Conservation (phyloP, 768 basidiomycete genomes). For the Kwoniella dendrophila region DNA sequence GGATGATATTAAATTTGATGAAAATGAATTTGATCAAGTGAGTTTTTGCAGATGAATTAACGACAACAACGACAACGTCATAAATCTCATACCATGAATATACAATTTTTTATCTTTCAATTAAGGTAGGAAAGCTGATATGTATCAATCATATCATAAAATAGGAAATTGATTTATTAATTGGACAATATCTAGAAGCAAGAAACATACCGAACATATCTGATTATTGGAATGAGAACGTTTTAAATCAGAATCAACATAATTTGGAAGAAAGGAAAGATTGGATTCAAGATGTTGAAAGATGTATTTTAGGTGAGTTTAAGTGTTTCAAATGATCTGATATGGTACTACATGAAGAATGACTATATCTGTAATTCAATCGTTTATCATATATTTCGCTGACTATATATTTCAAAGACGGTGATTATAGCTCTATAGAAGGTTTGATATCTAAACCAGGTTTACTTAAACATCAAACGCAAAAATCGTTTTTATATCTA, state of each 20-base stretch:
- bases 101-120: no score
- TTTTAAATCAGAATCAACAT: slow-evolving; percentile 22
- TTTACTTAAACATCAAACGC: slow-evolving; percentile 40
- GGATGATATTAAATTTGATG: slow-evolving; percentile 15
- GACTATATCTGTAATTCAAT: no score
- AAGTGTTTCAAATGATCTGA: no score
- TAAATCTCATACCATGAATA: no score
- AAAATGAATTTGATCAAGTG: slow-evolving; percentile 7
- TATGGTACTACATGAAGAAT: no score
- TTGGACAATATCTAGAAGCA: slow-evolving; percentile 45
- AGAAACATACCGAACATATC: slow-evolving; percentile 21
- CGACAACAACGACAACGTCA: no score
- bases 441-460: slow-evolving; percentile 37
- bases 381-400: no score
- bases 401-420: slow-evolving; percentile 39
- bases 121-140: no score
- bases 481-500: slow-evolving; percentile 52
- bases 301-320: slow-evolving; percentile 43
- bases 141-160: not conserved
- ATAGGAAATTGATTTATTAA: slow-evolving; percentile 47
- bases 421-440: slow-evolving; percentile 51
- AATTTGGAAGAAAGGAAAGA: slow-evolving; percentile 21
- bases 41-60: no score
- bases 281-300: slow-evolving; percentile 41
- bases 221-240: slow-evolving; percentile 38